Evolutionary conservation across 2,329 filamentous ascomycete species (phyloP).

Genomic region (Diaporthe velutina): DNA sequence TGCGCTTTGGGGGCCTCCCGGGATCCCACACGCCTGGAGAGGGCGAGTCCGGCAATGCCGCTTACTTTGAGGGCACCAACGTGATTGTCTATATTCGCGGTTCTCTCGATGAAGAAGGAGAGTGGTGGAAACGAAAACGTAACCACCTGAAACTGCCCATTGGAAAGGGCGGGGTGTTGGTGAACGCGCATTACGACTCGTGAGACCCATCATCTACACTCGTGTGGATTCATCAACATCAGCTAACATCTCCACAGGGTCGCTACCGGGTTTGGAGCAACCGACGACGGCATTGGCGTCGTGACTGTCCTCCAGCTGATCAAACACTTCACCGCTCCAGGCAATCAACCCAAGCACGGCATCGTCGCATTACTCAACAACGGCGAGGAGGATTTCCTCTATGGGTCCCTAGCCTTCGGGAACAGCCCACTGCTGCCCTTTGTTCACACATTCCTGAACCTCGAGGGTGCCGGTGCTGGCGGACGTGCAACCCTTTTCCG

Average conservation of each 20-base stretch:
- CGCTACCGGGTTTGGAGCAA: constrained; percentile 91
- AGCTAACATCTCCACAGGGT: constrained; percentile 59
- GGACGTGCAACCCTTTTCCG: constrained; percentile 90
- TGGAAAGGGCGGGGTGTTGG: constrained; percentile 82
- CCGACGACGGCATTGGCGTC: constrained; percentile 92
- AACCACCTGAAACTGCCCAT: constrained; percentile 60
- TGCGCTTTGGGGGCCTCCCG: constrained; percentile 54
- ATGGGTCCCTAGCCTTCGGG: constrained; percentile 87
- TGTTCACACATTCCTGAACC: constrained; percentile 89
- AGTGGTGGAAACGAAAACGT: constrained; percentile 75
- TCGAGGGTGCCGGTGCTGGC: constrained; percentile 94
- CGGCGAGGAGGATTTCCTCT: constrained; percentile 92
- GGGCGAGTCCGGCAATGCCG: constrained; percentile 55
- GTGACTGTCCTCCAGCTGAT: constrained; percentile 89
- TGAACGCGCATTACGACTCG: constrained; percentile 95
- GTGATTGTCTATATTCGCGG: constrained; percentile 93
- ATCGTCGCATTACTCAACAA: constrained; percentile 93
- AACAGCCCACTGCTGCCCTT: constrained; percentile 85
- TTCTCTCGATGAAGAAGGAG: constrained; percentile 76
- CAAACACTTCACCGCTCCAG: constrained; percentile 82
- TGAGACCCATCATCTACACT: constrained; percentile 47
- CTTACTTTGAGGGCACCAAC: constrained; percentile 95
- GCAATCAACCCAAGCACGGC: constrained; percentile 81
- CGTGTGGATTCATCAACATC: neutral
- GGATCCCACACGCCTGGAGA: constrained; percentile 51